Evolutionary conservation across 2,329 filamentous ascomycete species (phyloP).

Genomic region (Diaporthe citri): DNA sequence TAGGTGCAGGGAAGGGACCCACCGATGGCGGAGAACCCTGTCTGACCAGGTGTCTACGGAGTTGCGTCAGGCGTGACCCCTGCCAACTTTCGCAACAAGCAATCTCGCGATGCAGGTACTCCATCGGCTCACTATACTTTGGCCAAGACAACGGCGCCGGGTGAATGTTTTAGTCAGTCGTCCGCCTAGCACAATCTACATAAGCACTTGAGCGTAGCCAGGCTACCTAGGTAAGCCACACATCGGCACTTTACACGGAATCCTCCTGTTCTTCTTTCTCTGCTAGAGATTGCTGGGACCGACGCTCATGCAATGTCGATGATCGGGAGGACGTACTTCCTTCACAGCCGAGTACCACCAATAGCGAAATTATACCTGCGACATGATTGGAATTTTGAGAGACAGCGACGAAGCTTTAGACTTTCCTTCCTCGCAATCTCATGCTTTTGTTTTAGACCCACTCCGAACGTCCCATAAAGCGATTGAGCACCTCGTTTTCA

Average conservation of each 20-base stretch:
- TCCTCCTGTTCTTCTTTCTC: background rate
- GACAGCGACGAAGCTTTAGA: background rate
- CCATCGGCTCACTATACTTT: background rate
- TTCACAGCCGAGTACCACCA: too few relatives aligned
- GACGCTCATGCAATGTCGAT: background rate
- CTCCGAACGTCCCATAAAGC: background rate
- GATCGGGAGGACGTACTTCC: background rate
- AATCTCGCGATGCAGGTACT: slow-evolving; percentile 22
- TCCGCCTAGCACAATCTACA: background rate
- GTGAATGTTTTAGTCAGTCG: background rate
- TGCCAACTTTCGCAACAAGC: background rate
- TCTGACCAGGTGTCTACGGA: background rate
- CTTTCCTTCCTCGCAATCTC: background rate
- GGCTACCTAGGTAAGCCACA: background rate
- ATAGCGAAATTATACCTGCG: background rate
- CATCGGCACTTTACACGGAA: background rate
- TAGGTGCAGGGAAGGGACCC: background rate
- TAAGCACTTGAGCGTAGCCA: background rate
- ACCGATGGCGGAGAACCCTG: slow-evolving; percentile 28
- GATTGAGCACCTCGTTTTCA: background rate
- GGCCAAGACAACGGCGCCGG: slow-evolving; percentile 5
- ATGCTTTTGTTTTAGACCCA: background rate
- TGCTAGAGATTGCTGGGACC: background rate
- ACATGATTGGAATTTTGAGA: background rate
- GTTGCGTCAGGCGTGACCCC: background rate